Base-by-base conservation (phyloP, 805 yeast genomes). In the Jamesozyma spencerorum region DNA sequence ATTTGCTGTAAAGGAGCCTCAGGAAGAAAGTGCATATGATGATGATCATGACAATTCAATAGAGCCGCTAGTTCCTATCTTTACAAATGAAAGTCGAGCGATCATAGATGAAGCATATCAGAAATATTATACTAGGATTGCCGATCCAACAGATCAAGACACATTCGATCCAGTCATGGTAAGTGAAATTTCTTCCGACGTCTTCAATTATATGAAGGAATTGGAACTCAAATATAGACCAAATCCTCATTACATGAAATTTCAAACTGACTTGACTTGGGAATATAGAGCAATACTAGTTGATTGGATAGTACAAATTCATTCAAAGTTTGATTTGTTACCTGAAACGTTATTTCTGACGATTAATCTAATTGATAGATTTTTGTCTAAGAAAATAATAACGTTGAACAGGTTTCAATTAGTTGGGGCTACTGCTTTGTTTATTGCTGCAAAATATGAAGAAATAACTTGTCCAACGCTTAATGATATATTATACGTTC, bases 281-380 rank as follows among this genome's bases (percentile, higher is more conserved):
- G 77, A 78, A 42, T 81, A 83, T 80, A 73, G 97, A 55, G 61
- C 80, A 29, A 85, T 85, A 12, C 70, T 88, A 42, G 70, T 88
- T 24, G 95, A 87, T 60, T 88, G 97, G 97, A 74, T 88, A 13
- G 92, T 88, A 12, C 92, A 87, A 61, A 90, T 86, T 12, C 97
- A 88, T 64, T 71, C 74, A 40, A 70, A 92, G 44, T 85, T 88
- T 58, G 81, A 81, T 52, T 68, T 88, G 43, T 69, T 87, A 34
- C 95, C 96, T 1, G 97, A 88, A 60, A 88, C 97, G 0, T 68
- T 88, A 37, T 88, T 69, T 55, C 69, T 88, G 44, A 77, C 95
- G 3, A 79, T 88, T 31, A 88, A 88, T 62, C 81, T 82, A 55
- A 82, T 88, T 47, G 97, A 88, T 62, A 71, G 97, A 43, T 87